Evolutionary conservation across 2,329 filamentous ascomycete genomes (phyloP), one percentile per base, ranked within the genome.

Genomic region (Phialocephala sp.): DNA sequence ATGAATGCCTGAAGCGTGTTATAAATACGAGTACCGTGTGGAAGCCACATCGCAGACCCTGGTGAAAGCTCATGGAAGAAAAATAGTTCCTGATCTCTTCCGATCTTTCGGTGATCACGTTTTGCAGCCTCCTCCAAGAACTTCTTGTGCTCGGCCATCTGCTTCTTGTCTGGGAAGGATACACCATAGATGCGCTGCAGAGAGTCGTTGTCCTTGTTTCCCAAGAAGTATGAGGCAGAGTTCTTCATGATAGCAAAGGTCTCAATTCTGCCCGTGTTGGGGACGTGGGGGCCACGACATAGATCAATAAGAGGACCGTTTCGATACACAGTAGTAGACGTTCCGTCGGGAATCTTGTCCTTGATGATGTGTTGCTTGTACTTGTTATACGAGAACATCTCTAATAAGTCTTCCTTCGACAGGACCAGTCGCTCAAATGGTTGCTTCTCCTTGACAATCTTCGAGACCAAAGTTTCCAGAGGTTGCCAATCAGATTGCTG

Each of bases 311-410:
- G 84, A 15, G 93, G 93, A 65, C 95, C 95, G 75, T 93, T 96
- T 54, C 76, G 89, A 80, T 98, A 99, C 47, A 98, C 94, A 11
- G 95, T 98, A 77, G 93, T 97, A 77, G 86, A 92, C 63, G 93
- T 94, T 72, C 93, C 93, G 72, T 97, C 93, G 45, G 89, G 84
- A 67, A 98, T 92, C 80, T 96, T 93, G 82, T 93, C 91, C 73
- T 93, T 90, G 81, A 99, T 98, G 79, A 98, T 97, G 79, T 97
- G 92, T 78, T 97, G 89, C 87, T 99, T 98, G 84, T 97, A 98
- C 79, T 95, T 95, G 85, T 96, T 97, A 85, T 97, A 96, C 73
- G 89, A 88, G 83, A 98, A 98, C 92, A 98, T 97, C 78, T 97
- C 93, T 60, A 95, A 87, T 59, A 98, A 85, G 72, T 98, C 90